Evolutionary conservation across 2,329 filamentous ascomycete species (phyloP), one percentile per base, ranked within the genome.

Genomic region (Penicillium expansum): DNA sequence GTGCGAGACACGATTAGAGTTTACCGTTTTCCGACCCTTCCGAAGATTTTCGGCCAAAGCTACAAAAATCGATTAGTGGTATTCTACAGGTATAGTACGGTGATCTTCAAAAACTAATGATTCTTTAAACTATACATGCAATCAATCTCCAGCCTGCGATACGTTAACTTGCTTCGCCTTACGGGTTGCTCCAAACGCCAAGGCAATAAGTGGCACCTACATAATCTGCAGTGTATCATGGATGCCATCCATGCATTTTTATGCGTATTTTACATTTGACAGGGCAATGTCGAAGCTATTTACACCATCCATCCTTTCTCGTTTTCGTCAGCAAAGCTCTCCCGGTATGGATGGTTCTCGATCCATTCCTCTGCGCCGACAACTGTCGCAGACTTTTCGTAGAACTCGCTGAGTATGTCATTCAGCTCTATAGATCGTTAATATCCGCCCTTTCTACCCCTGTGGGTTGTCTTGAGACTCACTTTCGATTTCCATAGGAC

Each of bases 301-400:
- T 52, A 56, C 0, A 16, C 27, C 48, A 56, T 52, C 54, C 54
- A 56, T 4, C 10, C 54, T 2, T 47, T 29, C 41, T 56, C 54
- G 29, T 52, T 56, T 8, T 37, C 41, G 6, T 56, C 54, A 27
- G 54, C 20, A 24, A 52, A 41, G 8, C 54, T 52, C 13, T 52
- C 42, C 27, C 35, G 48, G 48, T 56, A 56, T 11, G 54, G 54
- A 35, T 56, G 24, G 10, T 41, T 47, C 35, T 56, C 48, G 22
- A 56, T 56, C 54, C 54, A 56, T 47, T 56, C 54, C 27, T 56
- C 33, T 20, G 54, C 54, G 2, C 33, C 48, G 13, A 56, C 5
- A 2, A 41, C 9, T 11, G 35, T 52, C 1, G 48, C 54, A 4
- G 48, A 52, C 4, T 38, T 47, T 35, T 56, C 54, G 9, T 56